A percentile compares a stretch with the other conserved stretches of the same genome.
phyloP scores from a whole-genome alignment of 2,329 filamentous ascomycete species.

The Epichloe scottii region DNA sequence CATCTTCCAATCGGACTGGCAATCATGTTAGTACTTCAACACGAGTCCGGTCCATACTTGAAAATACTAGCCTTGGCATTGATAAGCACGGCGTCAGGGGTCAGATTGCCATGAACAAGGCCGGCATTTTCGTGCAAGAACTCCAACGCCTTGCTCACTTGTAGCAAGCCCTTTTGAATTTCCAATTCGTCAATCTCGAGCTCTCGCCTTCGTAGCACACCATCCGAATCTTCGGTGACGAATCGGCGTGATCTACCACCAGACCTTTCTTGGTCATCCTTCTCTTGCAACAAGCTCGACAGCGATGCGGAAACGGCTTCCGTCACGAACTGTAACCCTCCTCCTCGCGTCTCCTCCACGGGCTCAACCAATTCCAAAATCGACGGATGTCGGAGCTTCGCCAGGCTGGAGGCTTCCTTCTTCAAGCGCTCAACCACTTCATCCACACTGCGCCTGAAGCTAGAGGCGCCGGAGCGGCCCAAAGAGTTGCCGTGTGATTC shows the following conservation, averaged over 20 bases:
- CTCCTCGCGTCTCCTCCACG: constrained; percentile 83
- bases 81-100: constrained; percentile 83
- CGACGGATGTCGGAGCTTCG: constrained; percentile 79
- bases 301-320: constrained; percentile 86
- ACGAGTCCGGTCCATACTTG: neutral
- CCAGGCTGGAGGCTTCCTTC: constrained; percentile 81
- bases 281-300: constrained; percentile 68
- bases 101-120: constrained; percentile 87
- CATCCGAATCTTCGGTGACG: constrained; percentile 68
- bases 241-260: constrained; percentile 65
- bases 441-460: constrained; percentile 69
- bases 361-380: constrained; percentile 89
- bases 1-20: constrained; percentile 91
- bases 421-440: constrained; percentile 85
- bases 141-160: constrained; percentile 86
- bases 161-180: constrained; percentile 89
- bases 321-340: constrained; percentile 90
- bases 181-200: constrained; percentile 93
- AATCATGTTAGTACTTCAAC: neutral
- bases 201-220: constrained; percentile 60
- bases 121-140: constrained; percentile 93
- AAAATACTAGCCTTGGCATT: constrained; percentile 64
- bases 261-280: constrained; percentile 70
- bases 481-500: constrained; percentile 40
- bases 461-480: constrained; percentile 38